These are phyloP conservation scores for Boletus edulis DNA, from an alignment of 768 basidiomycete species.

Conservation along the genomic window DNA sequence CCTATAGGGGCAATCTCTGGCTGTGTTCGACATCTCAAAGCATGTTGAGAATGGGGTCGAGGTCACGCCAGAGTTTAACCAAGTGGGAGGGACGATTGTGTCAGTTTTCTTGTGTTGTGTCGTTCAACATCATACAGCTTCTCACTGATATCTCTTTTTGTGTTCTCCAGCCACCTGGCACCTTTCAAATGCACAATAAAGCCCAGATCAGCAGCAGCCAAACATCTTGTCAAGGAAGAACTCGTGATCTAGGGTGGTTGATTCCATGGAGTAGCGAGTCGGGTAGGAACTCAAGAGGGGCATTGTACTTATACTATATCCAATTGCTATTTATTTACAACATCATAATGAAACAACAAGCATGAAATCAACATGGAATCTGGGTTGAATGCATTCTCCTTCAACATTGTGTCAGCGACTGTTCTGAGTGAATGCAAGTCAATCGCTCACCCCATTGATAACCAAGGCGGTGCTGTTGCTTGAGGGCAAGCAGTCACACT, in stretches of 20 bases:
- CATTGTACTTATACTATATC: too few species aligned
- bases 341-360: too few species aligned
- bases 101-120: neutral
- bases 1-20: conserved; percentile 8
- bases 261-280: too few species aligned
- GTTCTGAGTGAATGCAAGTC: too few species aligned
- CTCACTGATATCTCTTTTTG: neutral
- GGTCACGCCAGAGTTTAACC: conserved; percentile 43
- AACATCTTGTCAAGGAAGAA: neutral
- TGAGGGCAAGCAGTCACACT: too few species aligned
- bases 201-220: neutral
- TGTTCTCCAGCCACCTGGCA: conserved; percentile 3
- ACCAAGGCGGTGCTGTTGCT: too few species aligned
- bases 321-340: too few species aligned
- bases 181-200: conserved; percentile 17
- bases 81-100: conserved; percentile 6
- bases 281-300: too few species aligned
- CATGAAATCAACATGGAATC: too few species aligned
- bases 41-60: conserved; percentile 38
- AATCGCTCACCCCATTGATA: too few species aligned
- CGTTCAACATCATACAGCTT: neutral
- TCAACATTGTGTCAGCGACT: too few species aligned
- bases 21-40: conserved; percentile 29
- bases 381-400: too few species aligned
- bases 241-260: neutral